Conservation (phyloP, 306 rosid species). For the Vigna unguiculata region DNA sequence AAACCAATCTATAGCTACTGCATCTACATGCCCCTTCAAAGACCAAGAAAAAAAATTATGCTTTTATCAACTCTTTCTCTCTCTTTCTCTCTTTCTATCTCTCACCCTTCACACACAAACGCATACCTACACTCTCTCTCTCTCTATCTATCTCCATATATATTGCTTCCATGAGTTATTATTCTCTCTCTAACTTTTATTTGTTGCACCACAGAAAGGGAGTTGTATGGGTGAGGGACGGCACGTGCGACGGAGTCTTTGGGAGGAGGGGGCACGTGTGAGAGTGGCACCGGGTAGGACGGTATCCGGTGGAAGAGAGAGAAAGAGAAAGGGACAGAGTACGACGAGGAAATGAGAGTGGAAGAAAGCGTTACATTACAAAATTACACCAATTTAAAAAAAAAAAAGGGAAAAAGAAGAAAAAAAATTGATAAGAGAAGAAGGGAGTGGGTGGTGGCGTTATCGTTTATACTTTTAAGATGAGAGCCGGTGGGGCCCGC, state of each 20-base stretch:
- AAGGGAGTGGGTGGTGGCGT: conserved; percentile 43
- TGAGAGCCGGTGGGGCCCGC: conserved; percentile 38
- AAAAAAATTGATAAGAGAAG: conserved; percentile 16
- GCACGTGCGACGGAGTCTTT: conserved; percentile 53
- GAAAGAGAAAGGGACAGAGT: conserved; percentile 64
- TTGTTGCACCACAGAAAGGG: conserved; percentile 86
- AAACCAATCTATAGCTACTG: conserved; percentile 39
- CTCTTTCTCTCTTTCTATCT: neutral
- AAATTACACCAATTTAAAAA: neutral
- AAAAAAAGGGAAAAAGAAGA: neutral
- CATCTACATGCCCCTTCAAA: conserved; percentile 26
- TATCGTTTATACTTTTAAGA: conserved; percentile 51
- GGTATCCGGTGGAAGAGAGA: conserved; percentile 60
- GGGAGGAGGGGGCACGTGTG: conserved; percentile 46
- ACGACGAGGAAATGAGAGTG: conserved; percentile 69
- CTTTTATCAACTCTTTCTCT: neutral
- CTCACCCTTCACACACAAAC: neutral
- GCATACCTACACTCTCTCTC: neutral
- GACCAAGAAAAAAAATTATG: conserved; percentile 44
- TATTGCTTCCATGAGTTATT: conserved; percentile 45
- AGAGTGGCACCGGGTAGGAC: conserved; percentile 45
- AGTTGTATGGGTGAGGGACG: conserved; percentile 57
- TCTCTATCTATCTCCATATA: conserved; percentile 16
- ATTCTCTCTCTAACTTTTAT: conserved; percentile 73
- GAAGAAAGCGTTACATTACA: conserved; percentile 35